Evolutionary conservation across 2,329 filamentous ascomycete species (phyloP), one percentile per base, ranked within the genome.

Genomic region (Aspergillus fischeri): DNA sequence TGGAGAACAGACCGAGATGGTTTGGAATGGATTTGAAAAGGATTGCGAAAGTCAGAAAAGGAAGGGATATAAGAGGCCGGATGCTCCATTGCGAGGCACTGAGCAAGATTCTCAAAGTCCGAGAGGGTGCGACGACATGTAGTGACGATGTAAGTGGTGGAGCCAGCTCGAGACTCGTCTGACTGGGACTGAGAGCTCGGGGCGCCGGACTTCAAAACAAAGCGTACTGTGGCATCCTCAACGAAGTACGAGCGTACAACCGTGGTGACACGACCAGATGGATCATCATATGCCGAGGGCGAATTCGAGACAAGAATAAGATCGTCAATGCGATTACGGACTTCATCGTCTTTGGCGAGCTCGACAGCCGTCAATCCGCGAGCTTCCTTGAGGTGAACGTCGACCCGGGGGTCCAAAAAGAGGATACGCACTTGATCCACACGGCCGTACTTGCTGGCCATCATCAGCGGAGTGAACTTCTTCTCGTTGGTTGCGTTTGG

Each of bases 201-300:
- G 1, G 91, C 91, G 11, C 92, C 94, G 1, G 93, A 97, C 72
- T 99, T 99, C 60, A 99, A 80, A 17, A 99, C 91, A 50, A 97
- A 86, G 44, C 94, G 87, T 52, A 97, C 89, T 0, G 90, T 96
- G 9, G 90, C 92, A 75, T 99, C 94, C 76, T 99, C 94, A 10
- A 99, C 92, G 67, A 99, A 97, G 75, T 96, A 97, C 0, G 92
- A 94, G 56, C 94, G 85, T 0, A 99, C 94, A 1, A 97, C 92
- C 1, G 91, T 91, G 0, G 94, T 97, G 24, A 92, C 92, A 25
- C 93, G 86, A 3, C 88, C 88, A 64, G 96, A 91, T 9, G 83
- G 80, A 10, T 85, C 87, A 4, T 89, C 81, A 27, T 67, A 64
- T 21, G 65, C 63, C 7, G 69, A 69, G 21, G 72, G 70, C 1